Percentiles rank a stretch among this genome's conserved stretches.
Evolutionary conservation across 768 basidiomycete species (phyloP).

Genomic region (Russula earlei): DNA sequence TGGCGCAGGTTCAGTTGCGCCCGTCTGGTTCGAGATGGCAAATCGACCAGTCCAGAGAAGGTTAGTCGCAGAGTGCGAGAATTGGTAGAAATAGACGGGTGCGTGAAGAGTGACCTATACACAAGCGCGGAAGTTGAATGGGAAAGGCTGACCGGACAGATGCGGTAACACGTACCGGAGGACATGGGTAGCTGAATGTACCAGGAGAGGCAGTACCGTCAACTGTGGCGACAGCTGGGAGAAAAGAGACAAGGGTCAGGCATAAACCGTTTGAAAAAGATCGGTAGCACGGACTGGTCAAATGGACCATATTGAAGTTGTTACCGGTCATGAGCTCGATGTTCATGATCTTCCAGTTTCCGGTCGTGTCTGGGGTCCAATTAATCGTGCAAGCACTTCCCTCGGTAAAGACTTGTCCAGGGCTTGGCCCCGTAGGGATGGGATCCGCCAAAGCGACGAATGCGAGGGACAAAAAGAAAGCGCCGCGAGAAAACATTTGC

Average conservation of each 20-base stretch:
- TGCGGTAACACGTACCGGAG: constrained; percentile 37
- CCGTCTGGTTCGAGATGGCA: constrained; percentile 49
- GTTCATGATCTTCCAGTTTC: constrained; percentile 58
- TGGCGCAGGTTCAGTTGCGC: constrained; percentile 38
- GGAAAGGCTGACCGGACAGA: neutral
- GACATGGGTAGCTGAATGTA: constrained; percentile 56
- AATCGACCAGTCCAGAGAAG: constrained; percentile 68
- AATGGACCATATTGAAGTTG: constrained; percentile 57
- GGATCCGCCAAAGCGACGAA: constrained; percentile 43
- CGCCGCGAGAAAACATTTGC: constrained; percentile 9
- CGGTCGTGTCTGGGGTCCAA: constrained; percentile 53
- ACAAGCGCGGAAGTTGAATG: neutral
- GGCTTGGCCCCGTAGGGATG: constrained; percentile 48
- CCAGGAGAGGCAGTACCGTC: constrained; percentile 49
- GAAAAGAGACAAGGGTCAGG: constrained; percentile 1
- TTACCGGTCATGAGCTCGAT: constrained; percentile 76
- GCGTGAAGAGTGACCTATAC: constrained; percentile 52
- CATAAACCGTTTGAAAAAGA: neutral
- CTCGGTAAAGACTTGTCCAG: constrained; percentile 46
- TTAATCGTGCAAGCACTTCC: constrained; percentile 45
- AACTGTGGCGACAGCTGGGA: constrained; percentile 49
- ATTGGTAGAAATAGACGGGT: constrained; percentile 76
- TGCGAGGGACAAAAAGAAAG: constrained; percentile 13
- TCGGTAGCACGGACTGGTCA: constrained; percentile 44
- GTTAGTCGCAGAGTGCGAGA: constrained; percentile 35